A percentile compares a stretch with the other conserved stretches of the same genome.
phyloP scores from a whole-genome alignment of 345 rosid genomes.

The Turritis glabra region DNA sequence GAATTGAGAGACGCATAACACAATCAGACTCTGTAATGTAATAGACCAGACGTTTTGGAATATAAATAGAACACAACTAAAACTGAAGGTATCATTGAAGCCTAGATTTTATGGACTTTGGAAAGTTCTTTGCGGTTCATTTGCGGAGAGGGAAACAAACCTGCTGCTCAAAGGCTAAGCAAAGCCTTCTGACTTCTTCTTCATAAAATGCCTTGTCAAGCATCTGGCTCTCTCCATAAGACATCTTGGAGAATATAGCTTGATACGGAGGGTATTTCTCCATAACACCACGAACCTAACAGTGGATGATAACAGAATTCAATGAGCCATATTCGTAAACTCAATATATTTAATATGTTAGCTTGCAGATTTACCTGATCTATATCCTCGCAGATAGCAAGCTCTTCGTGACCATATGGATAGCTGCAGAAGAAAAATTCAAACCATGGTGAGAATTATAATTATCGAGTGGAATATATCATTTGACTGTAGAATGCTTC shows the following conservation, averaged over 20 bases:
- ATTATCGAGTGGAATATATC: not conserved
- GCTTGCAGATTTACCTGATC: constrained; percentile 63
- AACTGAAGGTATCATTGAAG: not conserved
- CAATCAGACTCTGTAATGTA: not conserved
- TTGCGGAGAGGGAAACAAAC: constrained; percentile 40
- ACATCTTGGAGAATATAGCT: constrained; percentile 76
- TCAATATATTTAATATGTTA: not conserved
- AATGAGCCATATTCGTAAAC: not conserved
- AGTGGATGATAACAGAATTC: not conserved
- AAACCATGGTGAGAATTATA: constrained; percentile 15
- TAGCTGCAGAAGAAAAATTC: constrained; percentile 43
- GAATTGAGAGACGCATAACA: not conserved
- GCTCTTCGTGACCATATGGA: constrained; percentile 90
- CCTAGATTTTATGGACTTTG: not conserved
- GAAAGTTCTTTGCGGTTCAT: not conserved
- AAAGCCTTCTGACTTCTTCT: constrained; percentile 98
- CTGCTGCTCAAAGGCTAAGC: constrained; percentile 97
- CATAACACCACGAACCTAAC: constrained; percentile 88
- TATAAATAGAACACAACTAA: not conserved
- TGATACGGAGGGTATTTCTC: constrained; percentile 96
- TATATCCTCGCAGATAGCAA: constrained; percentile 84
- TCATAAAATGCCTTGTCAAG: constrained; percentile 98
- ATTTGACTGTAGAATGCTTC: constrained; percentile 13
- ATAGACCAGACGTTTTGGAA: not conserved
- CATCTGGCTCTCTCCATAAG: constrained; percentile 97